Base-by-base conservation (phyloP, 768 basidiomycete species). In the Pisolithus orientalis region DNA sequence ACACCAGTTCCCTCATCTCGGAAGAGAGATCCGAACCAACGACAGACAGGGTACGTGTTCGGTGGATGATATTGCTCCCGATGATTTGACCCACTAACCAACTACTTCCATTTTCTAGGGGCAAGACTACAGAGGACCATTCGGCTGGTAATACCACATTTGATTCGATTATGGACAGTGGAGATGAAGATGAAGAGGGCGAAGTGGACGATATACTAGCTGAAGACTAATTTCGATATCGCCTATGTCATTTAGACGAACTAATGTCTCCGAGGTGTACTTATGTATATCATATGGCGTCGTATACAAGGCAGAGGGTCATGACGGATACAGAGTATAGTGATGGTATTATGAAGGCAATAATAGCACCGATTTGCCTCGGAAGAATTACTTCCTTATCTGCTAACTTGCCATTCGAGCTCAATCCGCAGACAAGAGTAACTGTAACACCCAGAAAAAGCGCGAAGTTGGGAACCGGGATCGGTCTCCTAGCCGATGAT, bases 131-230 rank as follows among this genome's bases (percentile, higher is more conserved):
- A 57, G 24, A 50, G 53, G 38, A 55, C 56, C 46, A 50, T 39
- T 25, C 39, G 50, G 44, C 52, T 3, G 56, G 34, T 6, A 67
- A 63, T n/a, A 46, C 17, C 13, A 61, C 60, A 14, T 57, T 62
- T 43, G 77, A 79, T 64, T 80, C 82, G 4, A 78, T 83, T 24
- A 78, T 83, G 67, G 80, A 81, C 53, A 69, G 70, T 47, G 73
- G 74, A 39, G 75, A 76, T 50, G 82, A 80, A 16, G 80, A 78
- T 43, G 74, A 75, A 8, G 58, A 62, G 39, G 55, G 53, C 47
- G 79, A 82, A 66, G 80, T 82, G 14, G 69, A 74, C 52, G 74
- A 71, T 59, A 65, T 79, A 49, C 61, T 79, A 39, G 70, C 64
- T 24, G 70, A 69, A 29, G 69, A 70, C 17, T 50, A 47, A 42